Percentiles rank a stretch among this genome's conserved stretches.
These are phyloP conservation scores for Albizia julibrissin DNA, from an alignment of 306 rosid species.

Conservation along the genomic window DNA sequence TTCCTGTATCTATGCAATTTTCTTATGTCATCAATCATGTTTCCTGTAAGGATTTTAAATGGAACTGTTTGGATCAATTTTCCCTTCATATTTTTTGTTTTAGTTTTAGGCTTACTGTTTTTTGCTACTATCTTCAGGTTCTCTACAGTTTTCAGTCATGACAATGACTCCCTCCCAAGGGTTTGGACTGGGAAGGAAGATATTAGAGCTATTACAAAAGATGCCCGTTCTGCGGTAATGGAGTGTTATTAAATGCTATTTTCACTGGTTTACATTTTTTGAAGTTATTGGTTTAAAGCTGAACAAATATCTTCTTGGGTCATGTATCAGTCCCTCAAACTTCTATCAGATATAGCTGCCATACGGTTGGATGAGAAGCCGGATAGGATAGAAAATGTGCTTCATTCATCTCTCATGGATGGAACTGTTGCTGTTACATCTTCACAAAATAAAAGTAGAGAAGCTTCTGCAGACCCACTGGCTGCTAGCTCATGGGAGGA, in stretches of 20 bases:
- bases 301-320: conserved; percentile 30
- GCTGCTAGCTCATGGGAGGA: conserved; percentile 91
- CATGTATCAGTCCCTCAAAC: conserved; percentile 70
- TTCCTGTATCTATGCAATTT: conserved; percentile 9
- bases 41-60: not conserved
- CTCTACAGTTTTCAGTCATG: conserved; percentile 77
- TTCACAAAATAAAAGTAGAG: conserved; percentile 44
- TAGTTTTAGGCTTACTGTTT: conserved; percentile 34
- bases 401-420: conserved; percentile 59
- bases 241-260: conserved; percentile 23
- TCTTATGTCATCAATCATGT: not conserved
- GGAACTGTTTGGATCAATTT: not conserved
- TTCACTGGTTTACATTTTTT: conserved; percentile 14
- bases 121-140: conserved; percentile 59
- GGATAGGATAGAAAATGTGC: conserved; percentile 63
- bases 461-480: conserved; percentile 60
- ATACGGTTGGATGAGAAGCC: conserved; percentile 80
- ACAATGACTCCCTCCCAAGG: conserved; percentile 84
- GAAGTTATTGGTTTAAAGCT: conserved; percentile 23
- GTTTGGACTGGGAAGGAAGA: conserved; percentile 93
- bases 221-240: conserved; percentile 71
- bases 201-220: conserved; percentile 74
- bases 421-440: conserved; percentile 48
- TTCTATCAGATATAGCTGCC: conserved; percentile 79
- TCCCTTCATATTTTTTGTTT: not conserved